These are phyloP conservation scores for Pleurotus eryngii DNA, from an alignment of 768 basidiomycete species.

Conservation along the genomic window DNA sequence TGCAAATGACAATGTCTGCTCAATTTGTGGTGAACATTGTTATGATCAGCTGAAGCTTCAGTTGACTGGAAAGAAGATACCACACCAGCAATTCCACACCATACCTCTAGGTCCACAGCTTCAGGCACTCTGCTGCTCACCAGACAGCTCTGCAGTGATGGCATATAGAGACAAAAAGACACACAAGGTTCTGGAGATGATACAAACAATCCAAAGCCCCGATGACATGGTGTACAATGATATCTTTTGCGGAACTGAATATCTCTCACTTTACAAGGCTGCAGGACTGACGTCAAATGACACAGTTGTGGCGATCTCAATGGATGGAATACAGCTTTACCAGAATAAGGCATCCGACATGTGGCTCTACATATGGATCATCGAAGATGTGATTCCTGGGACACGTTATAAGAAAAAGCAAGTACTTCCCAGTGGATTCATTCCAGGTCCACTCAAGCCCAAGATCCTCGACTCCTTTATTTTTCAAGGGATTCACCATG, in stretches of 20 bases:
- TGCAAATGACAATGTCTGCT: too few relatives aligned
- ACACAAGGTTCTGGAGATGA: constrained; percentile 15
- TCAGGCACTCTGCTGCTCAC: not conserved
- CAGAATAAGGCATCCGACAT: constrained; percentile 28
- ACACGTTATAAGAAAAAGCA: constrained; percentile 28
- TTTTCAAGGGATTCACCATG: constrained; percentile 30
- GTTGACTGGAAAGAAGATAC: too few relatives aligned
- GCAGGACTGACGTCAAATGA: constrained; percentile 23
- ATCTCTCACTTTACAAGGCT: constrained; percentile 18
- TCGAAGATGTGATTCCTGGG: constrained; percentile 27
- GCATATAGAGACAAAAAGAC: constrained; percentile 21
- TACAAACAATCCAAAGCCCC: not conserved
- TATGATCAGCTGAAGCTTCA: too few relatives aligned
- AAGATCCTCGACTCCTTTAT: constrained; percentile 31
- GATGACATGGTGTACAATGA: constrained; percentile 22
- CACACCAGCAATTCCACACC: too few relatives aligned
- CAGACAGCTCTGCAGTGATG: constrained; percentile 23
- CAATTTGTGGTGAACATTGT: too few relatives aligned
- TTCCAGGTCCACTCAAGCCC: constrained; percentile 35
- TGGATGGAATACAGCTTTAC: constrained; percentile 41
- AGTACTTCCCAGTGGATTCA: constrained; percentile 28
- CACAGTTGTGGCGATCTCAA: constrained; percentile 29
- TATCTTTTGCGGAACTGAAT: constrained; percentile 25
- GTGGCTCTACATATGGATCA: constrained; percentile 35
- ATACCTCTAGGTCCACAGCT: too few relatives aligned